Evolutionary conservation across 1,284 basidiomycete species (phyloP), one percentile per base, ranked within the genome.

Genomic region (Boletus semigastroideus): DNA sequence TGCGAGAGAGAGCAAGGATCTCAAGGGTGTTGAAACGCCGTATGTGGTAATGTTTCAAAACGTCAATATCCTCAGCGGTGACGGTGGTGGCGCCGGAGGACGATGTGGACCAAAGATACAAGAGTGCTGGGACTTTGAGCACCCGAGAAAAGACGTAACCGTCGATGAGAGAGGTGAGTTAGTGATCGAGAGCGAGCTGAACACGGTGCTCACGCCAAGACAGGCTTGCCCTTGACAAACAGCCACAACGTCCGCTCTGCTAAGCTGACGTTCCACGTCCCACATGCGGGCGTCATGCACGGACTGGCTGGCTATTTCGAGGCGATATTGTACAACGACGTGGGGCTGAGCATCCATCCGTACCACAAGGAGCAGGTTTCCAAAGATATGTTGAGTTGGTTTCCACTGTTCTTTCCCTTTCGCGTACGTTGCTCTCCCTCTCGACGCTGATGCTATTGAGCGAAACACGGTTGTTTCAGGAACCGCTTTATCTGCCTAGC

Each of bases 261-360:
- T 0, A 85, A 83, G 59, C 71, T 94, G 49, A 86, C 85, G 2
- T 99, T 98, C 75, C 86, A 92, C 63, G 94, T 99, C 53, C 95
- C 97, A 0, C 89, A 97, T 67, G 92, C 95, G 0, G 94, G 93
- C 4, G 83, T 92, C n/a, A 77, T 97, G 57, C 96, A 99, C 67
- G 97, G 97, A n/a, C 77, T 99, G 28, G 96, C 93, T 3, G 97
- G 97, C 4, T 99, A 98, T 72, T 99, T 99, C 65, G 96, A 99
- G 72, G 93, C 96, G 0, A 85, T 93, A 28, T 74, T 99, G 5
- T 99, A 98, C 68, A 85, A 84, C 37, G 86, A 90, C 59, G 79
- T 99, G 19, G 90, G 91, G 0, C 76, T 99, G 34, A 97, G 93
- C 61, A 99, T 97, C 45, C 94, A 98, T 68, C 97, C 97, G 0